A percentile compares a stretch with the other conserved stretches of the same genome.
Conservation (phyloP, 169 alveolate genomes). For the Eimeria brunetti region DNA sequence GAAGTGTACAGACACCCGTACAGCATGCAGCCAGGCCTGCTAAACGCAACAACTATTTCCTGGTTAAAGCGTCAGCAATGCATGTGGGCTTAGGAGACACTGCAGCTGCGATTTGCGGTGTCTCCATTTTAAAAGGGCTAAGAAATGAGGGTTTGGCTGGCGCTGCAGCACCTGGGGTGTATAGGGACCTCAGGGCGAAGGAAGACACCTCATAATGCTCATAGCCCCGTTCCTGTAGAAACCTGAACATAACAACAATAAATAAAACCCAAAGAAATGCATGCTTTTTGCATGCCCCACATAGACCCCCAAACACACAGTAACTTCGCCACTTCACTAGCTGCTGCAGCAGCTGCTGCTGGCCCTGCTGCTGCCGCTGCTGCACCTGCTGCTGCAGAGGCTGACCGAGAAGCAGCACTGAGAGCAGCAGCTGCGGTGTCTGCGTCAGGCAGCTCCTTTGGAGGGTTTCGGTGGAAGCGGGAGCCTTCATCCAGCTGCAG, state of each 20-base stretch:
- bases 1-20: conserved; percentile 13
- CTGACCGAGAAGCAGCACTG: conserved; percentile 19
- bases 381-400: background rate
- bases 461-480: conserved; percentile 4
- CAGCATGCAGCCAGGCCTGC: no score
- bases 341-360: background rate
- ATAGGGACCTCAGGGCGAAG: background rate
- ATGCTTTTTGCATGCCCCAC: background rate
- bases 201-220: conserved; percentile 60
- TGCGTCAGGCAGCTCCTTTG: background rate
- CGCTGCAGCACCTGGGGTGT: conserved; percentile 16
- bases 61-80: no score
- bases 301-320: background rate
- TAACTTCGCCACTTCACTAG: background rate
- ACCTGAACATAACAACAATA: background rate
- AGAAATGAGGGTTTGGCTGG: background rate
- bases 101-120: conserved; percentile 6
- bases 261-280: background rate
- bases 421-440: conserved; percentile 44
- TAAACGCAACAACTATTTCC: no score
- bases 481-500: conserved; percentile 50
- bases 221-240: conserved; percentile 1
- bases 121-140: background rate
- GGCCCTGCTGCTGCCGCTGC: background rate
- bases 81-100: background rate